Evolutionary conservation across 192 early-diverging fungal species (phyloP).

Genomic region (Glomus cerebriforme): DNA sequence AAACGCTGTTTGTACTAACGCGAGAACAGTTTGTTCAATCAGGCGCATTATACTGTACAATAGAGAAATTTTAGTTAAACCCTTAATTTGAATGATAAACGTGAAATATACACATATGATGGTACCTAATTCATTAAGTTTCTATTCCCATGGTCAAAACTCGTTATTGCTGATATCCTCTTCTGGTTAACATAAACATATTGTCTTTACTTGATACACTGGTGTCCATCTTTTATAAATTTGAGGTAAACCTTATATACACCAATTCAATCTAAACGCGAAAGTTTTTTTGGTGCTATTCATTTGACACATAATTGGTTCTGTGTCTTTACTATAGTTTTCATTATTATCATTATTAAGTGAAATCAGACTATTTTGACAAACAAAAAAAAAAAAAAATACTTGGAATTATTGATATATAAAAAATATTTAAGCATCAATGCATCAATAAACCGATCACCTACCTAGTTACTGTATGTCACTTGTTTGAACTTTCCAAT

Average conservation of each 20-base stretch:
- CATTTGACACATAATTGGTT: conserved; percentile 58
- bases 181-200: conserved; percentile 66
- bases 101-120: too few relatives aligned
- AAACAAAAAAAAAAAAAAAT: neutral
- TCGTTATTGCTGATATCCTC: conserved; percentile 55
- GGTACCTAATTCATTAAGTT: conserved; percentile 88
- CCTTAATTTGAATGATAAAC: neutral
- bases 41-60: conserved; percentile 26
- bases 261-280: conserved; percentile 89
- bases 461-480: conserved; percentile 40
- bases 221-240: conserved; percentile 75
- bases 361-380: neutral
- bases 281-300: conserved; percentile 73
- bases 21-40: conserved; percentile 43
- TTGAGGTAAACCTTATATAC: conserved; percentile 79
- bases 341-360: neutral
- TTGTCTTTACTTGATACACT: conserved; percentile 68
- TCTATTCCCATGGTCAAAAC: conserved; percentile 80
- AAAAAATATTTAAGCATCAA: too few relatives aligned
- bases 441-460: conserved; percentile 13
- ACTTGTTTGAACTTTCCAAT: conserved; percentile 41
- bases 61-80: conserved; percentile 5
- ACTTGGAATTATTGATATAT: neutral
- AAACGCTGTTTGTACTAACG: conserved; percentile 48
- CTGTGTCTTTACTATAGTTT: neutral